Base-by-base conservation (phyloP, 2,329 filamentous ascomycete genomes). In the Paraconiothyrium brasiliense region DNA sequence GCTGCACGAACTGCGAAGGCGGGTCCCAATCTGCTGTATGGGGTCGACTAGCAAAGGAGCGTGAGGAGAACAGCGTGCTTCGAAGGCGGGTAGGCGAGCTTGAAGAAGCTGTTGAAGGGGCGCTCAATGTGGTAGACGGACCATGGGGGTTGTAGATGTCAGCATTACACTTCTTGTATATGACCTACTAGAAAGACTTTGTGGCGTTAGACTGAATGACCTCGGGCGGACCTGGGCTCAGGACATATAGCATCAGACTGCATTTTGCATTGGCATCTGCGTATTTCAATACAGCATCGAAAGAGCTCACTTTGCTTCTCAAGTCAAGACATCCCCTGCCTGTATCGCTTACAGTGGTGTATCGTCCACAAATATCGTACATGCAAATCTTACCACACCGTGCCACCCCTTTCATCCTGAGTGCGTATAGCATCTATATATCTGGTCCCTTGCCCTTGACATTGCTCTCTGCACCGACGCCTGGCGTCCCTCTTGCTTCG, bases 31-130 rank as follows among this genome's bases (percentile, higher is more conserved):
- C 73, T 39, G 74, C 77, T 24, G 85, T 86, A 0, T 89, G 86
- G 85, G 83, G 75, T 9, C 81, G 68, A 77, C 84, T 64, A 76
- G 86, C 67, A 73, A 83, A 57, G 74, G 85, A 67, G 73, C 87
- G 75, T 77, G 85, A 85, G 52, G 86, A 89, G 74, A 89, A 87
- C 63, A 74, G 78, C 30, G 80, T 79, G 8, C 72, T 89, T 51
- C 84, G 85, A 68, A 76, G 79, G 48, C 79, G 85, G 51, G 79
- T 89, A 3, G 80, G 81, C 11, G 81, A 85, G 55, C 76, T 89
- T 39, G 85, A 88, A 69, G 76, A 79, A 46, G 82, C 82, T 22
- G 79, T 89, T 54, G 86, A 89, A 58, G 83, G 85, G 46, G 86
- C 84, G 54, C 79, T 89, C 65, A 82, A 84, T 61, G 76, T 87